Conservation (phyloP, 768 basidiomycete species). For the Leccinum uliginosum region DNA sequence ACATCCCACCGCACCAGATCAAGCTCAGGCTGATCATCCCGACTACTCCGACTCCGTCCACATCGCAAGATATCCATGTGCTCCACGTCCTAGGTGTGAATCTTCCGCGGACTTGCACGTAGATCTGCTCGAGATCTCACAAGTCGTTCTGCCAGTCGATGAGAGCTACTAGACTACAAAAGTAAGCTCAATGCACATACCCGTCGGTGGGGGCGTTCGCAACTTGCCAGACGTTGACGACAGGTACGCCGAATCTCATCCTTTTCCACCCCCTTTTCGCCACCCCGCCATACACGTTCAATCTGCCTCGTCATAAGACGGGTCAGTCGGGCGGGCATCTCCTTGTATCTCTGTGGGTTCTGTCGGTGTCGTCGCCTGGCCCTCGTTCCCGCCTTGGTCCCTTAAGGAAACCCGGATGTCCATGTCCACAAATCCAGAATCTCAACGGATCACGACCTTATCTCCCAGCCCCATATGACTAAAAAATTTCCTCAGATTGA, state of each 20-base stretch:
- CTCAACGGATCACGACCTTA: slow-evolving; percentile 31
- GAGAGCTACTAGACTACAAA: slow-evolving; percentile 14
- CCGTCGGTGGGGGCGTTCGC: background rate
- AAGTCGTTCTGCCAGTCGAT: slow-evolving; percentile 20
- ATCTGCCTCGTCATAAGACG: slow-evolving; percentile 5
- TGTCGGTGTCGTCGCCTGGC: slow-evolving; percentile 13
- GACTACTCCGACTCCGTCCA: slow-evolving; percentile 27
- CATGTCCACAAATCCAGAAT: slow-evolving; percentile 8
- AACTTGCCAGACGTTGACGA: slow-evolving; percentile 11
- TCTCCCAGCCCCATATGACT: slow-evolving; percentile 21
- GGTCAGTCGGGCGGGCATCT: background rate
- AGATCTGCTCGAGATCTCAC: slow-evolving; percentile 23
- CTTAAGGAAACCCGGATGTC: slow-evolving; percentile 9
- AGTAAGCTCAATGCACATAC: slow-evolving; percentile 16
- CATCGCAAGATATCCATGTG: slow-evolving; percentile 31
- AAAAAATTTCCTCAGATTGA: slow-evolving; percentile 7
- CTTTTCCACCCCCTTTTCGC: slow-evolving; percentile 27
- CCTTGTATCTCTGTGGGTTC: slow-evolving; percentile 11
- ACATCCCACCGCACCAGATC: slow-evolving; percentile 22
- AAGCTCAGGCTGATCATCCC: slow-evolving; percentile 21
- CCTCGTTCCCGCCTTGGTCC: background rate
- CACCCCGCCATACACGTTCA: slow-evolving; percentile 14
- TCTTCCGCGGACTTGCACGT: slow-evolving; percentile 30
- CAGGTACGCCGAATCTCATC: slow-evolving; percentile 16
- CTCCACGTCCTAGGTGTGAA: slow-evolving; percentile 24